Evolutionary conservation across 306 rosid genomes (phyloP).

Genomic region (Quercus aquifolioides): DNA sequence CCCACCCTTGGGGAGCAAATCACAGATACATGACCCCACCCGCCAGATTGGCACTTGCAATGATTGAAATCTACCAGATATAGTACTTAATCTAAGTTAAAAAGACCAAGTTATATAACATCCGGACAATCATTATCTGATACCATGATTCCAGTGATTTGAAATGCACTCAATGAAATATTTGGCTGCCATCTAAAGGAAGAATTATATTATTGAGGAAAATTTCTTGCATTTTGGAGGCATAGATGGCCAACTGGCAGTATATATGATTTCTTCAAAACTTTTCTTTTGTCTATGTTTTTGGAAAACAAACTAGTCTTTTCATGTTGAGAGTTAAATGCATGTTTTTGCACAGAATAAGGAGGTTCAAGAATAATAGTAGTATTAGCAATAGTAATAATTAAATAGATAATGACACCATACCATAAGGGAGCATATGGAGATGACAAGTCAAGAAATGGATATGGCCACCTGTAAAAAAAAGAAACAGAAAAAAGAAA

Average conservation of each 20-base stretch:
- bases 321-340: neutral
- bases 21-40: too few relatives aligned
- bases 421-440: conserved; percentile 85
- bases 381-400: neutral
- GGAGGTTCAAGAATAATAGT: neutral
- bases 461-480: conserved; percentile 89
- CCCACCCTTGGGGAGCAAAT: too few relatives aligned
- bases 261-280: neutral
- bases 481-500: neutral
- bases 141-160: neutral
- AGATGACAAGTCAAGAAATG: conserved; percentile 80
- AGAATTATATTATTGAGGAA: neutral
- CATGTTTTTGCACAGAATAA: neutral
- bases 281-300: neutral
- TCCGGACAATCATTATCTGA: neutral
- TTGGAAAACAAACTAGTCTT: neutral
- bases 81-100: neutral
- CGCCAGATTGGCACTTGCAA: neutral
- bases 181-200: neutral
- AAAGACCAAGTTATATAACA: neutral
- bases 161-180: neutral
- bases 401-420: conserved; percentile 14
- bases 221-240: neutral
- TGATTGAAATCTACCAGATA: neutral
- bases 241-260: neutral